A percentile compares a stretch with the other conserved stretches of the same genome.
Evolutionary conservation across 768 basidiomycete genomes (phyloP).

Genomic region (Clathrus columnatus): DNA sequence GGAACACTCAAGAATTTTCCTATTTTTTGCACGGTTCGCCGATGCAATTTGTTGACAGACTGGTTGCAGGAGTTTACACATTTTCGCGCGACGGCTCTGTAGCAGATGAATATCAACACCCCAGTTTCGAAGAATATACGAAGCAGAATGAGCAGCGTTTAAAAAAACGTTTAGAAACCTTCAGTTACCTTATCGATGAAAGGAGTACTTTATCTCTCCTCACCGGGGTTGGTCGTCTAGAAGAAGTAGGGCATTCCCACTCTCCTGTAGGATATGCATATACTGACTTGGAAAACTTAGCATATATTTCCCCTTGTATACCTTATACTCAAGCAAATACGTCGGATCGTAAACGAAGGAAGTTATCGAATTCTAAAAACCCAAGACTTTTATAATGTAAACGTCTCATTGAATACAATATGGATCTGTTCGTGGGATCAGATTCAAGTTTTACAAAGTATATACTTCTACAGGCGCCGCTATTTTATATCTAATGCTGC

Average conservation of each 20-base stretch:
- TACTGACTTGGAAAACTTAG: no score
- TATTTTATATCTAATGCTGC: background rate
- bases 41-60: background rate
- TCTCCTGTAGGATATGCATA: no score
- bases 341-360: background rate
- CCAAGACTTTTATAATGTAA: background rate
- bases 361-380: background rate
- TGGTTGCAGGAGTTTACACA: background rate
- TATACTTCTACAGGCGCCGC: background rate
- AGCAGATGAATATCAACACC: background rate
- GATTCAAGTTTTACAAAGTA: background rate
- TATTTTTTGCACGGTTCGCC: background rate
- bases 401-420: background rate
- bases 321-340: background rate
- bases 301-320: background rate
- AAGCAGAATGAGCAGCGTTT: background rate
- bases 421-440: background rate
- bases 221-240: background rate
- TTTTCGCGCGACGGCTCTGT: background rate
- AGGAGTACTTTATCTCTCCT: background rate
- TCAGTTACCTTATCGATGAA: background rate
- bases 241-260: background rate
- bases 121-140: background rate
- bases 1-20: background rate
- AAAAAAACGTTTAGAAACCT: background rate